Conservation (phyloP, 495 filamentous ascomycete species). For the Polyplosphaeria fusca region DNA sequence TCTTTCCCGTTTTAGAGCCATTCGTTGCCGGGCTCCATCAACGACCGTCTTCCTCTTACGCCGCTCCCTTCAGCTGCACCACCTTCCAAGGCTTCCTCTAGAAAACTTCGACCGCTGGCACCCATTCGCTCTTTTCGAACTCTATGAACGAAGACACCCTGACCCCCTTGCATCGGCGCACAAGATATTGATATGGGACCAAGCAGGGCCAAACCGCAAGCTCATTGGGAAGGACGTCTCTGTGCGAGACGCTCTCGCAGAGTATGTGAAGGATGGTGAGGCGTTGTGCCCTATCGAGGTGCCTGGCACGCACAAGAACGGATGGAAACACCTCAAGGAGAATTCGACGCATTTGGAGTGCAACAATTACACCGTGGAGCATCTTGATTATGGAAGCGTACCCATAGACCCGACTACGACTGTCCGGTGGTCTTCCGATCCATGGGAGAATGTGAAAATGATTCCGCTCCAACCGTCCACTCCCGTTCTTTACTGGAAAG, state of each 20-base stretch:
- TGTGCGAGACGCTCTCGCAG: neutral
- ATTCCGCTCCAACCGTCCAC: neutral
- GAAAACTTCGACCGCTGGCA: constrained; percentile 5
- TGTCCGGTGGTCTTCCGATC: too few species aligned
- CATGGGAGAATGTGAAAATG: neutral
- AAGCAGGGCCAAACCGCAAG: neutral
- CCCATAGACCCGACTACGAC: too few species aligned
- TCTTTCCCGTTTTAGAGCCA: too few species aligned
- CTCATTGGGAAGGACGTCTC: constrained; percentile 3
- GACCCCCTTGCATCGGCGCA: neutral
- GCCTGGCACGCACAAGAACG: too few species aligned
- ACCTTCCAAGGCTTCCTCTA: constrained; percentile 1
- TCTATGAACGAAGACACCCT: constrained; percentile 5
- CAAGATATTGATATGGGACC: neutral
- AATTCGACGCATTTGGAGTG: too few species aligned
- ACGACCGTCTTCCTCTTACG: too few species aligned
- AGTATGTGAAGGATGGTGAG: neutral
- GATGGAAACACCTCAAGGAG: too few species aligned
- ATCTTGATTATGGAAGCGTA: too few species aligned
- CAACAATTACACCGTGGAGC: too few species aligned
- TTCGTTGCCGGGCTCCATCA: too few species aligned
- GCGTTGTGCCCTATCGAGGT: neutral
- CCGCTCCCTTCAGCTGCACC: too few species aligned
- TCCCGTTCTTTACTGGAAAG: neutral
- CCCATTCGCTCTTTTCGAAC: constrained; percentile 9